phyloP scores from a whole-genome alignment of 306 rosid genomes.

The Vigna hirtella region DNA sequence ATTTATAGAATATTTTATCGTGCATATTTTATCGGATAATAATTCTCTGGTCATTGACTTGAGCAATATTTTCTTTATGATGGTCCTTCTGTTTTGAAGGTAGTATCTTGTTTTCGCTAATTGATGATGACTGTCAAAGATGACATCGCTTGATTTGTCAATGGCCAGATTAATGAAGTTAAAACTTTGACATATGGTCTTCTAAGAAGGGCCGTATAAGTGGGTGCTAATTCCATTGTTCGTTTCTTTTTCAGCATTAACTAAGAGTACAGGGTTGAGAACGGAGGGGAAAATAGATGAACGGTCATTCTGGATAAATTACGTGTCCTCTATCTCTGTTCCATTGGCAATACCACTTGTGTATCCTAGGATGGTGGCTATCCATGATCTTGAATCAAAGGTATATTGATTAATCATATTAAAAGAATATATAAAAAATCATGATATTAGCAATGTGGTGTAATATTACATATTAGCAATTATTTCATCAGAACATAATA shows the following conservation, averaged over 20 bases:
- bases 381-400: slow-evolving; percentile 82
- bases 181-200: slow-evolving; percentile 32
- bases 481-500: slow-evolving; percentile 6
- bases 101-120: slow-evolving; percentile 29
- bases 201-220: slow-evolving; percentile 30
- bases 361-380: slow-evolving; percentile 92
- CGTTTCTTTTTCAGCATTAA: slow-evolving; percentile 73
- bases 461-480: background rate
- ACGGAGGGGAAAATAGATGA: slow-evolving; percentile 92
- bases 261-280: slow-evolving; percentile 82
- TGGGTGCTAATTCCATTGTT: slow-evolving; percentile 42
- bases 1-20: slow-evolving; percentile 5
- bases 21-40: slow-evolving; percentile 31
- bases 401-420: slow-evolving; percentile 48
- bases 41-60: background rate
- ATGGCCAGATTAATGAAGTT: slow-evolving; percentile 29
- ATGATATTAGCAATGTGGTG: background rate
- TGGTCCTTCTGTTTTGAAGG: slow-evolving; percentile 27
- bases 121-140: slow-evolving; percentile 24
- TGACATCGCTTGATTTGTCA: slow-evolving; percentile 34
- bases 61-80: slow-evolving; percentile 15
- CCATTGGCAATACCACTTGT: slow-evolving; percentile 92
- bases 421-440: slow-evolving; percentile 15
- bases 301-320: slow-evolving; percentile 87
- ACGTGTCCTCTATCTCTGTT: slow-evolving; percentile 80